Evolutionary conservation across 257 asterid genomes (phyloP), one percentile per base, ranked within the genome.

Genomic region (Solanum dulcamara): DNA sequence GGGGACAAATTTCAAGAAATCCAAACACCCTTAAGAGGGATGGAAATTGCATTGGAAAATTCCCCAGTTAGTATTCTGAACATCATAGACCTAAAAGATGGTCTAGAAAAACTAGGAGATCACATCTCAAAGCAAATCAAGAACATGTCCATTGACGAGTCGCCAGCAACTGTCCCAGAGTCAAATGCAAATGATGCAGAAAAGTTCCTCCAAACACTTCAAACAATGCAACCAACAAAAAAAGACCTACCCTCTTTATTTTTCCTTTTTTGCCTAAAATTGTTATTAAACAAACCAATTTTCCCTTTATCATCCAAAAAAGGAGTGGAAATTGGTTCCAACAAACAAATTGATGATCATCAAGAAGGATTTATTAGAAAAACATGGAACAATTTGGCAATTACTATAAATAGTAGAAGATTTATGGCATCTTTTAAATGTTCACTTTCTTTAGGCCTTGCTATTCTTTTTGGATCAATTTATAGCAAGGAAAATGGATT

Each of bases 221-320:
- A 90, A 28, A 33, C 87, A 20, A 60, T 30, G 28, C 83, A 79
- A 79, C 83, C 83, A 42, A 82, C 88, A 22, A 85, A 79, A 17
- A 90, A 86, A 59, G 89, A 92, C 46, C 81, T 95, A 0, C 92
- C 97, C n/a, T 90, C 92, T 71, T 26, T 92, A 17, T 94, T 95
- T 89, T 95, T 95, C 86, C 15, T 95, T 1, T 95, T 94, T 82
- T 95, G 96, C 81, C 60, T 94, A n/a, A 91, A 93, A 66, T 93
- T 93, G 80, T 89, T 95, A 3, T 90, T 91, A 12, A 81, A 87
- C 10, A 91, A 90, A 67, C 70, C 90, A 2, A 15, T 64, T 4
- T 71, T 30, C 5, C 8, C 48, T n/a, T 33, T 89, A 14, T 70
- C 90, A 12, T 51, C 80, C 57, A 86, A 88, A 71, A 87, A 38